Base-by-base conservation (phyloP, 192 early-diverging fungal genomes). In the Geranomyces michiganensis region DNA sequence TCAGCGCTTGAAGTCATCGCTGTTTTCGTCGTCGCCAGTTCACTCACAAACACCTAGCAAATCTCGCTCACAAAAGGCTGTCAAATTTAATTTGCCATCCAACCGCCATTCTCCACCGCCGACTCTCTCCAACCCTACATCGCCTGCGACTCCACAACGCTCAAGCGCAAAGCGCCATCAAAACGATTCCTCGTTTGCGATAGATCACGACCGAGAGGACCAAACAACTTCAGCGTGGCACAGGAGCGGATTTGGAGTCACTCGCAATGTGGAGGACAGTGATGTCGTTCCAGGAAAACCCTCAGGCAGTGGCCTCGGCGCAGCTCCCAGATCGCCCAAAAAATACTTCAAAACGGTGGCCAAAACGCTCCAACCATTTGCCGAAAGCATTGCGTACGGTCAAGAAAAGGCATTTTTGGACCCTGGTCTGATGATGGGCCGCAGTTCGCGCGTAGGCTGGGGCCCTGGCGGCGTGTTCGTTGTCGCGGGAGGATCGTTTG, bases 381-480 rank as follows among this genome's bases (percentile, higher is more conserved):
- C 68, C 12, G 21, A 32, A 0, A 70, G 67, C 30, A 44, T 74
- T 32, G 29, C 43, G 1, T 47, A 49, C 47, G 77, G 65, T 24
- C 63, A 73, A 29, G 55, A 78, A 51, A 46, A 55, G 27, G 26
- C 65, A 17, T 31, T 61, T 31, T 84, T 83, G 0, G 92, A 95
- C 81, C 90, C 91, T 6, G 91, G 93, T 0, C 62, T 94, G 55
- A 85, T 85, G 78, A 91, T 95, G 88, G 90, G 89, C 17, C 85
- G 93, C 46, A 90, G 87, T 65, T 95, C 90, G 67, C 85, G 94
- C 49, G 94, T 91, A 0, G 90, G 93, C 0, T 97, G 93, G 90
- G 93, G 92, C 0, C 87, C 89, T 0, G 86, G 85, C 61, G 94
- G 93, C 15, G 69, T 79, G 48, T 82, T 94, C 32, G 88, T 88